Evolutionary conservation across 2,329 filamentous ascomycete species (phyloP).

Genomic region (Cladosporium colombiae): DNA sequence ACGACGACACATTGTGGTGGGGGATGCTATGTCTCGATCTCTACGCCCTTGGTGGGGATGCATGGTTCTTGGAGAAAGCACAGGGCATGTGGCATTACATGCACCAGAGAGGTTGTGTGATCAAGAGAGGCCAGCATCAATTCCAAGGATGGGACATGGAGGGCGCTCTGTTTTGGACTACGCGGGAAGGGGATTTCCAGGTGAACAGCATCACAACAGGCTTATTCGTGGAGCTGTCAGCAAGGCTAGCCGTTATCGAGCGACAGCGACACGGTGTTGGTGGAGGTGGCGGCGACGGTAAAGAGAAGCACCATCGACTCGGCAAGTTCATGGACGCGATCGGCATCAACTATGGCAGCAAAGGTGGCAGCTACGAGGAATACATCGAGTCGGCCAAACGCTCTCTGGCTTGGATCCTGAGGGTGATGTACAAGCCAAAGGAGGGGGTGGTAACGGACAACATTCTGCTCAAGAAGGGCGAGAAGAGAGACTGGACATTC

Average conservation of each 20-base stretch:
- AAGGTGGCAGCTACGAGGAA: conserved; percentile 14
- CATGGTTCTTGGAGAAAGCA: conserved; percentile 29
- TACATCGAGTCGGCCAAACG: conserved; percentile 28
- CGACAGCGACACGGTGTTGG: conserved; percentile 8
- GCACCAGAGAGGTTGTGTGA: conserved; percentile 22
- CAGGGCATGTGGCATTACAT: conserved; percentile 29
- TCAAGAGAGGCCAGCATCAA: conserved; percentile 23
- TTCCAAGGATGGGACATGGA: conserved; percentile 31
- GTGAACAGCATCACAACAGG: conserved; percentile 30
- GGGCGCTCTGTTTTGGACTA: conserved; percentile 30
- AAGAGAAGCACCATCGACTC: conserved; percentile 20
- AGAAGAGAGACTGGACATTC: conserved; percentile 33
- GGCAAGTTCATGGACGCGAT: conserved; percentile 19
- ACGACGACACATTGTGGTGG: conserved; percentile 35
- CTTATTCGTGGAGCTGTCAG: conserved; percentile 31
- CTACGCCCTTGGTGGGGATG: conserved; percentile 27
- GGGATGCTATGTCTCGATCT: conserved; percentile 29
- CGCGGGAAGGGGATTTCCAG: conserved; percentile 24
- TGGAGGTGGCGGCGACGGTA: not conserved
- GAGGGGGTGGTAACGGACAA: conserved; percentile 33
- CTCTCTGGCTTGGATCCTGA: conserved; percentile 32
- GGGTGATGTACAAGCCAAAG: conserved; percentile 29
- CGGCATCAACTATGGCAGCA: not conserved
- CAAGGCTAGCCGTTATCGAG: conserved; percentile 27
- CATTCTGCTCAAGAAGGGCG: conserved; percentile 28